Evolutionary conservation across 345 rosid species (phyloP).

Genomic region (Dimocarpus longan): DNA sequence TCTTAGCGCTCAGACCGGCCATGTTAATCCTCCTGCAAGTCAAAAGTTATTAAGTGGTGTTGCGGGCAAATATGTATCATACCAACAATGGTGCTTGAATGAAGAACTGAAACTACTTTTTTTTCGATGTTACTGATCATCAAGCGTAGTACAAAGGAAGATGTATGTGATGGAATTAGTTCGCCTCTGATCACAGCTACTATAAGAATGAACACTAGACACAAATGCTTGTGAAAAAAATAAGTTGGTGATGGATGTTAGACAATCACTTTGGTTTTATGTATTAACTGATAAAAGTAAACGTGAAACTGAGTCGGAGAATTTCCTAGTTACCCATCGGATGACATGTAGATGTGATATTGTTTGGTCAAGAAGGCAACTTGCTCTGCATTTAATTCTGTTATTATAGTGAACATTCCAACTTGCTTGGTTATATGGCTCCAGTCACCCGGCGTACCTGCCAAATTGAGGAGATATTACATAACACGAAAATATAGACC

Average conservation of each 20-base stretch:
- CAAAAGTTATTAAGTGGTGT: neutral
- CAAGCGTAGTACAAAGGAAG: neutral
- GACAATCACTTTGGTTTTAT: too few relatives aligned
- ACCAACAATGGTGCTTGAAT: neutral
- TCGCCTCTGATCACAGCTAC: neutral
- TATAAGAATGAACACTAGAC: neutral
- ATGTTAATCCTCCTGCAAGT: slow-evolving; percentile 62
- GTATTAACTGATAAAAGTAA: neutral
- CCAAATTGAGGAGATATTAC: neutral
- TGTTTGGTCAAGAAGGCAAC: slow-evolving; percentile 49
- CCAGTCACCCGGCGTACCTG: slow-evolving; percentile 69
- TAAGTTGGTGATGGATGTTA: too few relatives aligned
- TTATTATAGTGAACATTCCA: slow-evolving; percentile 52
- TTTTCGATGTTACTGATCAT: neutral
- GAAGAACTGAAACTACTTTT: neutral
- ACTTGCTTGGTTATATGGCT: slow-evolving; percentile 53
- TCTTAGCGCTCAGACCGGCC: slow-evolving; percentile 48
- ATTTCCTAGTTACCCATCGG: slow-evolving; percentile 49
- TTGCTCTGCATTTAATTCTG: slow-evolving; percentile 50
- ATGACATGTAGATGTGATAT: slow-evolving; percentile 59
- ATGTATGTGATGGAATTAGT: neutral
- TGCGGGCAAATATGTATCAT: neutral
- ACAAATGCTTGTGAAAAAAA: neutral
- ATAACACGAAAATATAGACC: neutral
- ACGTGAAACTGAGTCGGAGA: neutral